Conservation (phyloP, 495 filamentous ascomycete species). For the Annulohypoxylon bovei region DNA sequence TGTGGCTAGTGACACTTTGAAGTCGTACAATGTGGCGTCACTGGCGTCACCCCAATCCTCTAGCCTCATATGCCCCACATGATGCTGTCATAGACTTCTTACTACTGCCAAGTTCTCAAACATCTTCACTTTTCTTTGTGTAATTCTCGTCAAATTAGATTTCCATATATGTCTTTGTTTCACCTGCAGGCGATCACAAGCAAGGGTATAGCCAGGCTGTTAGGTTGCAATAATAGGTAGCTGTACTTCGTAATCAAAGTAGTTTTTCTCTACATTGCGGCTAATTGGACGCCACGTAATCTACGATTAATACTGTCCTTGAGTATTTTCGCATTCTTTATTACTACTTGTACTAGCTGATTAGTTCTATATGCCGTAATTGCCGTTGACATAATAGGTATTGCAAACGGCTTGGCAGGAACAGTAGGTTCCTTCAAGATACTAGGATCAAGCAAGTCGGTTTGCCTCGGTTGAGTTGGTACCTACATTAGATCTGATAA, state of each 20-base stretch:
- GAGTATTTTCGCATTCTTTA: too few species aligned
- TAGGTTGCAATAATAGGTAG: neutral
- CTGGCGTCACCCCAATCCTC: neutral
- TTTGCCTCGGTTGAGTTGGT: neutral
- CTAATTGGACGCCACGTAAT: neutral
- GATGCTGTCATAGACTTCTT: slow-evolving; percentile 44
- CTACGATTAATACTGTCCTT: too few species aligned
- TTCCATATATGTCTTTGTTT: neutral
- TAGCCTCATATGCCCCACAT: neutral
- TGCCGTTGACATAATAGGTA: too few species aligned
- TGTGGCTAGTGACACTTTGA: slow-evolving; percentile 28
- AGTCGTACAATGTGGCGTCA: neutral
- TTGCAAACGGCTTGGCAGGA: too few species aligned
- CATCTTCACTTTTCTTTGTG: neutral
- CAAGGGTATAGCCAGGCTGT: neutral
- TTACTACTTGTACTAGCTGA: too few species aligned
- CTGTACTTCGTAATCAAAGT: too few species aligned
- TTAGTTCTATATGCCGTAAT: too few species aligned
- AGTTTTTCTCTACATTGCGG: neutral
- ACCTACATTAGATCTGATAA: neutral
- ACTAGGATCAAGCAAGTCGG: neutral
- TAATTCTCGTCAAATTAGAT: neutral
- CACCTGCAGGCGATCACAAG: slow-evolving; percentile 11
- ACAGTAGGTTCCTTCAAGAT: neutral
- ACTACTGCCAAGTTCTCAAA: slow-evolving; percentile 27